A percentile compares a stretch with the other conserved stretches of the same genome.
phyloP scores from a whole-genome alignment of 371 early-diverging fungal species.

The Mortierella sp. region DNA sequence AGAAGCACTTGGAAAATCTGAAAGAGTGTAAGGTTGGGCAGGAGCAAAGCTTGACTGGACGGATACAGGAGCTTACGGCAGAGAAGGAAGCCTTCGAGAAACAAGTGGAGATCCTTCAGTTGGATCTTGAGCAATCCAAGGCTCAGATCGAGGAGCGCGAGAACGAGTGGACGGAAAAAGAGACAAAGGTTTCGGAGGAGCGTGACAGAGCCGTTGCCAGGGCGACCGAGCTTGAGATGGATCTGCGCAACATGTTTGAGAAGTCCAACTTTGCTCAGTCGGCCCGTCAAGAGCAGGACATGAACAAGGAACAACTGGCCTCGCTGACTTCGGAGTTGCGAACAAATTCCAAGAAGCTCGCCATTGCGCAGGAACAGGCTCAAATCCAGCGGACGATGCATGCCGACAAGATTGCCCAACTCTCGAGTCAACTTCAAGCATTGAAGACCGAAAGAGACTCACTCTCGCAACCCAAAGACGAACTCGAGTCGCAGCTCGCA shows the following conservation, averaged over 20 bases:
- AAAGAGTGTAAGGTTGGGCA: constrained; percentile 52
- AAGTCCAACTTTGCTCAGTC: not conserved
- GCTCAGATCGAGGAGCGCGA: constrained; percentile 8
- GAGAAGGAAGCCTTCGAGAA: constrained; percentile 33
- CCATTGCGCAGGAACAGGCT: constrained; percentile 47
- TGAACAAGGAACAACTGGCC: constrained; percentile 30
- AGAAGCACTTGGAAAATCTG: constrained; percentile 56
- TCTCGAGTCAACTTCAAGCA: constrained; percentile 28
- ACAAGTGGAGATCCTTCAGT: constrained; percentile 8
- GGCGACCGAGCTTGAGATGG: constrained; percentile 17
- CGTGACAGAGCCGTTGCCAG: constrained; percentile 33
- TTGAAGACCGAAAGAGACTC: constrained; percentile 58
- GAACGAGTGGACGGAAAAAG: not conserved
- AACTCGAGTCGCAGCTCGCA: constrained; percentile 36
- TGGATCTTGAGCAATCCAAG: constrained; percentile 19
- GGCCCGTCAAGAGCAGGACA: not conserved
- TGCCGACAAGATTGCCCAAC: constrained; percentile 34
- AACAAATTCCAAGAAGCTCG: constrained; percentile 24
- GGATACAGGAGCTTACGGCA: constrained; percentile 31
- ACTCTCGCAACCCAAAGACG: constrained; percentile 48
- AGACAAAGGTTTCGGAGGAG: constrained; percentile 33
- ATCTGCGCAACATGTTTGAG: not conserved
- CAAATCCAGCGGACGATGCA: constrained; percentile 48
- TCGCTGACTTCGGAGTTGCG: constrained; percentile 35
- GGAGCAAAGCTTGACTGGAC: constrained; percentile 46